phyloP scores from a whole-genome alignment of 2,329 filamentous ascomycete species.

The Pseudogymnoascus sp. region DNA sequence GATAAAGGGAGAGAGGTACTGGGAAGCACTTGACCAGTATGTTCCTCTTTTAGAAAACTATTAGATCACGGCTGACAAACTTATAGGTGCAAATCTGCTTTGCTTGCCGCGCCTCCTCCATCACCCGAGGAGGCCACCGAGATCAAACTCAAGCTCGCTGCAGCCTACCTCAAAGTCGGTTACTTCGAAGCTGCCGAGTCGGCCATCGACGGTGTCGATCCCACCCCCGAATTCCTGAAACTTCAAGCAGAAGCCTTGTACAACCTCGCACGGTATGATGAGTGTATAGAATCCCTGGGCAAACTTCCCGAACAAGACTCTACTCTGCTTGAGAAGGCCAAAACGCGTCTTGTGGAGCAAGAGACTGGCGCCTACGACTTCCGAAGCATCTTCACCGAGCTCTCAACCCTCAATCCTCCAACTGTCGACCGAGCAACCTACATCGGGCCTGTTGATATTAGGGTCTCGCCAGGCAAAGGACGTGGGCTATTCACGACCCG shows the following conservation, averaged over 20 bases:
- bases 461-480: conserved; percentile 33
- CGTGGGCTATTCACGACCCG: conserved; percentile 43
- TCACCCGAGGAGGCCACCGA: not conserved
- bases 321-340: conserved; percentile 13
- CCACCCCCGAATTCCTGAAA: not conserved
- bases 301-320: not conserved
- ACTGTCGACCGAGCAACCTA: conserved; percentile 41
- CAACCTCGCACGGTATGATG: not conserved
- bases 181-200: conserved; percentile 66
- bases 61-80: not conserved
- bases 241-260: not conserved
- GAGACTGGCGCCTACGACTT: conserved; percentile 34
- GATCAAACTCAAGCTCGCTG: conserved; percentile 39
- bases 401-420: conserved; percentile 29
- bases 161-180: conserved; percentile 61
- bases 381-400: conserved; percentile 30
- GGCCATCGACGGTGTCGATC: conserved; percentile 38
- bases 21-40: not conserved
- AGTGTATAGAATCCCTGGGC: conserved; percentile 17
- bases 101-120: not conserved
- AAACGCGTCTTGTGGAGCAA: conserved; percentile 31
- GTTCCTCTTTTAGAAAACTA: not conserved
- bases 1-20: not conserved
- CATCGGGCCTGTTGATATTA: conserved; percentile 33
- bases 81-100: not conserved